Base-by-base conservation (phyloP, 192 early-diverging fungal genomes). In the Irineochytrium annulatum region DNA sequence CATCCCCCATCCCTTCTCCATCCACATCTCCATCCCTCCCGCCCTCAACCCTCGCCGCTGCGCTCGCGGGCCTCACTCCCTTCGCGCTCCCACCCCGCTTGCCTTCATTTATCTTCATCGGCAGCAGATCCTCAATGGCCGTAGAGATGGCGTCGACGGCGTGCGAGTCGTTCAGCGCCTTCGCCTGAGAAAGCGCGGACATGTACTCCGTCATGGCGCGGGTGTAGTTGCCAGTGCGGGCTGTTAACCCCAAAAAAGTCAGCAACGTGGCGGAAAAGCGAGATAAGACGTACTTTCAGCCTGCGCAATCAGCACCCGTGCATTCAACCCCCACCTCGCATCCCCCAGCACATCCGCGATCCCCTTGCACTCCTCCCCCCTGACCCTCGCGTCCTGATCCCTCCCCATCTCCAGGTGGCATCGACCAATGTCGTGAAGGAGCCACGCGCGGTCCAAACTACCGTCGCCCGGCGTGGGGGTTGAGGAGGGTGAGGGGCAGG, bases 391-490 rank as follows among this genome's bases (percentile, higher is more conserved):
- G 37, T 14, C 19, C 3, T 29, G 43, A 43, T 55, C 52, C 39
- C 52, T 8, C 3, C 52, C 52, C 34, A 68, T 37, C 54, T 68
- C 66, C 13, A 68, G 45, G 34, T 55, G 43, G 48, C 66, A 68
- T 55, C 66, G 46, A 4, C 66, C 66, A 60, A 68, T 54, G 27
- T 68, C 66, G 35, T 68, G 66, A 5, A 55, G 33, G 19, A 68
- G 52, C 66, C 66, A 68, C 1, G 66, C 66, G 13, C 51, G 20
- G 22, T 68, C 66, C 13, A 68, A 32, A 4, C 39, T 44, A 3
- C 5, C 6, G 5, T 30, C 11, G n/a, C 37, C n/a, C 11, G n/a
- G 11, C 37, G n/a, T 8, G 11, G n/a, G 11, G n/a, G n/a, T n/a
- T n/a, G n/a, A n/a, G n/a, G n/a, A n/a, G n/a, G n/a, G n/a, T 1